Base-by-base conservation (phyloP, 352 stramenopile species). In the Phytopythium delawarense region DNA sequence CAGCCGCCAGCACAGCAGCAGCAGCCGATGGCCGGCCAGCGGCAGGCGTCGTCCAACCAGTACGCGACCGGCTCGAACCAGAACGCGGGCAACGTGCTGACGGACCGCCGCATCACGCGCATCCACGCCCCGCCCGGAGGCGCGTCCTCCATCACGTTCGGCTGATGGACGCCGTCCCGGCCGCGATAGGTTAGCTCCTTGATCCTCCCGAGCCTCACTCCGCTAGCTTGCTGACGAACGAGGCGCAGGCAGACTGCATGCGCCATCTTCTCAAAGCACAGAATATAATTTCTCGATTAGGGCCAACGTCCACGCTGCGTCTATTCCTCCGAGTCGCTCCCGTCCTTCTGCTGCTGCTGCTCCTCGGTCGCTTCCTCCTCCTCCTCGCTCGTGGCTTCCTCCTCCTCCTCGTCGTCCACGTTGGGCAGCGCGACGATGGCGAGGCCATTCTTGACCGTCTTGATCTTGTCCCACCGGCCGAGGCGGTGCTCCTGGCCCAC, bases 401-500 rank as follows among this genome's bases (percentile, higher is more conserved):
- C 61, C 16, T 69, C 64, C 16, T 71, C 62, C 25, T 74, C 59
- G 6, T 78, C 74, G 34, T 78, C 68, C 59, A 95, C 65, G 42
- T 65, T 82, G 1, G 89, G 89, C 67, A 98, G 62, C 37, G 88
- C 85, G 50, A 98, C 85, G 52, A 98, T 83, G 30, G 82, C 88
- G 52, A 98, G 75, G 48, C 91, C 89, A 70, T 98, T 98, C 74
- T 92, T 92, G 32, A 83, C 91, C 28, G 75, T 53, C 64, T 92
- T 96, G 37, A 96, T 53, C 25, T 87, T 79, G 67, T 97, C 83
- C 94, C 94, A 98, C 52, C 93, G 83, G 1, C 94, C 94, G 49
- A 98, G 70, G 13, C 92, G 88, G 76, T 98, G 94, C 74, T 98
- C 94, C 72, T 97, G 91, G 12, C 91, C 93, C 23, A 97, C 75